A percentile compares a stretch with the other conserved stretches of the same genome.
Conservation (phyloP, 352 stramenopile species). For the Paralagenidium karlingii region DNA sequence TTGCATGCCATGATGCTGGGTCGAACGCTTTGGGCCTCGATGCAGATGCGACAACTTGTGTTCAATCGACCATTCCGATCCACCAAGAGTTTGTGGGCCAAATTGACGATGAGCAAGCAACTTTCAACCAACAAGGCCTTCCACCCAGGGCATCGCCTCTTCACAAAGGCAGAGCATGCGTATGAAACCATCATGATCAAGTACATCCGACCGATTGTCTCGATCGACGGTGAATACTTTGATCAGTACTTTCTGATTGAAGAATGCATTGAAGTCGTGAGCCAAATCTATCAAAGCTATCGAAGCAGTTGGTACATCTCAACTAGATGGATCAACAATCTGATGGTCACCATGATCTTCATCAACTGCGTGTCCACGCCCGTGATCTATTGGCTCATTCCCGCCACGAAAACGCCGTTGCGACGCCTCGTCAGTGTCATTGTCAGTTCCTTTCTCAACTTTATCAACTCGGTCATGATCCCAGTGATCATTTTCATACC, state of each 20-base stretch:
- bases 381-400: background rate
- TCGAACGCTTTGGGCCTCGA: no score
- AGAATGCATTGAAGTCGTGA: conserved; percentile 1
- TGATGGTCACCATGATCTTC: conserved; percentile 1
- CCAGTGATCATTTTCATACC: conserved; percentile 4
- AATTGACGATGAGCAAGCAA: no score
- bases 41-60: no score
- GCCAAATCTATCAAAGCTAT: conserved; percentile 1
- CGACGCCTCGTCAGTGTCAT: conserved; percentile 4
- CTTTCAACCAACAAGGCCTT: no score
- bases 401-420: background rate
- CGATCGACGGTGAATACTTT: conserved; percentile 12
- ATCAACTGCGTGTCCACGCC: conserved; percentile 5
- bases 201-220: no score
- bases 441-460: conserved; percentile 7
- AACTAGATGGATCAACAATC: conserved; percentile 4
- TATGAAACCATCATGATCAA: no score
- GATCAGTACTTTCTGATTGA: conserved; percentile 2
- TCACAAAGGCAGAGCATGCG: no score
- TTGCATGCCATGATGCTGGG: no score
- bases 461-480: conserved; percentile 11
- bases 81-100: no score
- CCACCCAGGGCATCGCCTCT: no score
- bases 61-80: no score
- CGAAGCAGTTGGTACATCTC: conserved; percentile 3